These are phyloP conservation scores for Spathaspora sp. DNA, from an alignment of 805 yeast genomes.

Conservation along the genomic window DNA sequence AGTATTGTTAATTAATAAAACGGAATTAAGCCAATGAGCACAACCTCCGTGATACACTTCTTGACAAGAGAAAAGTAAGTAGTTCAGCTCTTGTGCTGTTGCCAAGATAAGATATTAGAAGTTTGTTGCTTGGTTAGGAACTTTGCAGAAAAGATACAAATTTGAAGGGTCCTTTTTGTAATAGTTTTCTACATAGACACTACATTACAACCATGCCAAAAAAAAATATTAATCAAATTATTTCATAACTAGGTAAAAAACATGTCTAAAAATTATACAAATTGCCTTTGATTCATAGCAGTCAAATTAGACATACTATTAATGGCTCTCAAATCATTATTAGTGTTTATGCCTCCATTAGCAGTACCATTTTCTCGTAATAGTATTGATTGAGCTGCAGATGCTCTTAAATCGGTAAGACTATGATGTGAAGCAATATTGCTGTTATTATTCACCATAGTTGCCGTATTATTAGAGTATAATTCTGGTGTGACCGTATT, in stretches of 20 bases:
- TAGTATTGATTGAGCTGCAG: slow-evolving; percentile 8
- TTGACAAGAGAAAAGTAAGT: too few species aligned
- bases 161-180: too few species aligned
- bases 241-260: too few species aligned
- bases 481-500: slow-evolving; percentile 5
- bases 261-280: background rate
- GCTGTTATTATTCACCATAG: slow-evolving; percentile 4
- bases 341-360: background rate
- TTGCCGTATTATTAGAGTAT: slow-evolving; percentile 5
- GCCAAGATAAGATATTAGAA: too few species aligned
- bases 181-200: too few species aligned
- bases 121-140: too few species aligned
- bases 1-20: too few species aligned
- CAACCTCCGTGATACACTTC: too few species aligned
- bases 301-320: slow-evolving; percentile 9
- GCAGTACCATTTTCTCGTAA: background rate
- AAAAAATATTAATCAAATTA: background rate
- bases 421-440: slow-evolving; percentile 20
- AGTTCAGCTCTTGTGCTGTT: too few species aligned
- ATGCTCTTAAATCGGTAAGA: slow-evolving; percentile 19
- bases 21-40: too few species aligned
- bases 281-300: slow-evolving; percentile 8
- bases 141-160: too few species aligned
- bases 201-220: background rate
- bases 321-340: slow-evolving; percentile 7